phyloP scores from a whole-genome alignment of 257 asterid genomes.

The Rhazya stricta region DNA sequence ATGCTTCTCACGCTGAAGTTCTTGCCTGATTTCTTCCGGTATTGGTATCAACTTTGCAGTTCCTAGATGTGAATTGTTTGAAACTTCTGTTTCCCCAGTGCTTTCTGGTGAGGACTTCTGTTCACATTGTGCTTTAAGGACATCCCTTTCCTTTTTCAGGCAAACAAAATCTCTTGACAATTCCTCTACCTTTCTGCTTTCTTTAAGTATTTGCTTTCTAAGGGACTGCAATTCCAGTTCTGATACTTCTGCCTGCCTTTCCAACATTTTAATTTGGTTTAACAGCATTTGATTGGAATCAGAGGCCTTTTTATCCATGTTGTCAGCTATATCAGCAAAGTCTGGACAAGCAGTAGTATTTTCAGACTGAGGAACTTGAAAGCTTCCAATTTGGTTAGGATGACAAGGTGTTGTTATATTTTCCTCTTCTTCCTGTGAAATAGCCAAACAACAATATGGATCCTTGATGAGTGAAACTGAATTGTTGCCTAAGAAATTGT shows the following conservation, averaged over 20 bases:
- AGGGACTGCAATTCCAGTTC: conserved; percentile 77
- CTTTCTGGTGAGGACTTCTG: conserved; percentile 37
- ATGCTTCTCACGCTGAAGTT: conserved; percentile 58
- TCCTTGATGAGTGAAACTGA: background rate
- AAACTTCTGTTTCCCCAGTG: conserved; percentile 28
- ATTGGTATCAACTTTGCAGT: conserved; percentile 31
- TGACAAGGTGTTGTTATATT: conserved; percentile 31
- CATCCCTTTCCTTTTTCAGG: conserved; percentile 59
- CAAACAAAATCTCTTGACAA: conserved; percentile 45
- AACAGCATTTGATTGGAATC: background rate
- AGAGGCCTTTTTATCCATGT: background rate
- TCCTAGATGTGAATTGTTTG: conserved; percentile 27
- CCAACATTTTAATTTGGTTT: conserved; percentile 24
- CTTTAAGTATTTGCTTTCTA: conserved; percentile 68
- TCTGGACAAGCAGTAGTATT: conserved; percentile 20
- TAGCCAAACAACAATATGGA: background rate
- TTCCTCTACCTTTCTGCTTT: conserved; percentile 60
- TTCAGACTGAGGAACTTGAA: conserved; percentile 36
- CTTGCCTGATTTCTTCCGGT: conserved; percentile 48
- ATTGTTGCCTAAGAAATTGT: background rate
- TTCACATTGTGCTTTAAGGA: conserved; percentile 54
- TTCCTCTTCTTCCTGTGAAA: conserved; percentile 47
- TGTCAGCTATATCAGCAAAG: background rate
- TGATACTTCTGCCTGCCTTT: conserved; percentile 67
- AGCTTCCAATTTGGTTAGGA: conserved; percentile 38